A percentile compares a stretch with the other conserved stretches of the same genome.
These are phyloP conservation scores for Termitomyces sp. DNA, from an alignment of 768 basidiomycete species.

Conservation along the genomic window DNA sequence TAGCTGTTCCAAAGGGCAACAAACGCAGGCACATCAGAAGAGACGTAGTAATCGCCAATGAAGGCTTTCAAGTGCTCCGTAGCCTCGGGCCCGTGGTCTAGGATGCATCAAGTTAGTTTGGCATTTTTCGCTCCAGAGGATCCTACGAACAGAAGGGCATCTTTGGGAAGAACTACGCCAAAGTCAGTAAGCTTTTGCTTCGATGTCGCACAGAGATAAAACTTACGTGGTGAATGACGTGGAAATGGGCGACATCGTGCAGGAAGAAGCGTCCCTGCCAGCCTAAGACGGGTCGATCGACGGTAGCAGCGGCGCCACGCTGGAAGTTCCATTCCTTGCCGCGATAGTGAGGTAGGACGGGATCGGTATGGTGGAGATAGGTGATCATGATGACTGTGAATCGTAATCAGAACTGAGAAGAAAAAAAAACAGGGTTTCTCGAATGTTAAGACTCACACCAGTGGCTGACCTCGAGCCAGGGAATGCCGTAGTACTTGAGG, in stretches of 20 bases:
- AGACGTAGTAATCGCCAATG: conserved; percentile 50
- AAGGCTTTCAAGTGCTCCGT: conserved; percentile 46
- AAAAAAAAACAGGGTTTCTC: neutral
- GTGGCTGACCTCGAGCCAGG: conserved; percentile 52
- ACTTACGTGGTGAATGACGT: conserved; percentile 58
- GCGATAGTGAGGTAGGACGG: conserved; percentile 53
- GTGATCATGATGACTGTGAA: conserved; percentile 46
- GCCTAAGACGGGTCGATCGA: conserved; percentile 55
- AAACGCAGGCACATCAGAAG: conserved; percentile 34
- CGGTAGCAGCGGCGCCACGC: conserved; percentile 58
- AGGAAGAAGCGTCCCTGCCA: conserved; percentile 67
- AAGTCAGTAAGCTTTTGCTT: neutral
- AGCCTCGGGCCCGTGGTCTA: conserved; percentile 51
- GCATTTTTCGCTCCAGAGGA: neutral
- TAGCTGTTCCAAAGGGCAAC: conserved; percentile 53
- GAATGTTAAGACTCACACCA: conserved; percentile 39
- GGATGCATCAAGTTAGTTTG: neutral
- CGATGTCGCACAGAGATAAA: neutral
- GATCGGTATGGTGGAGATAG: conserved; percentile 62
- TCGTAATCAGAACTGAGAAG: neutral
- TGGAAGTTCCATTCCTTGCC: conserved; percentile 55
- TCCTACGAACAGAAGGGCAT: conserved; percentile 17
- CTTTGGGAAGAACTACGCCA: conserved; percentile 17
- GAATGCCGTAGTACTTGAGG: conserved; percentile 45
- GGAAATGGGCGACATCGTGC: conserved; percentile 62